Conservation (phyloP, 2,329 filamentous ascomycete species). For the Claviceps sp. region DNA sequence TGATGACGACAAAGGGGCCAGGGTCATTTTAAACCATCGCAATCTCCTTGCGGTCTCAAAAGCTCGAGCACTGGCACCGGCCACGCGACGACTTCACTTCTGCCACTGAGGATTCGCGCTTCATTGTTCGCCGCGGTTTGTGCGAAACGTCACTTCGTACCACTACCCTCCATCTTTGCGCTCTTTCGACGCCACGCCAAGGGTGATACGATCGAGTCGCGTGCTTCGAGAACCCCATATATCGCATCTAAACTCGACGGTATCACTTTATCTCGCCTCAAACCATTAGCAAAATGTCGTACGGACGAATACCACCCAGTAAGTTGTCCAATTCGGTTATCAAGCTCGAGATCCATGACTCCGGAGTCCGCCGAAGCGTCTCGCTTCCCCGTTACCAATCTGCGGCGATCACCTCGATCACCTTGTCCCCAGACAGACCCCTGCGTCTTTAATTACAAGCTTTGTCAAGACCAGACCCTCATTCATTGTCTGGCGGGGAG, state of each 20-base stretch:
- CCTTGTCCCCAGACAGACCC: background rate
- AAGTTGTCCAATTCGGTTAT: background rate
- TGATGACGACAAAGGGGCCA: background rate
- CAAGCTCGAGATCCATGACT: background rate
- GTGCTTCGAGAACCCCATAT: background rate
- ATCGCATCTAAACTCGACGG: background rate
- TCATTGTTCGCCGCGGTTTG: background rate
- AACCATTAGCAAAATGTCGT: slow-evolving; percentile 1
- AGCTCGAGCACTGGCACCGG: background rate
- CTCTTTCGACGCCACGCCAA: background rate
- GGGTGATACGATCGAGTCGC: background rate
- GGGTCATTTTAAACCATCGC: background rate
- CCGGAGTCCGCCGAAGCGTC: background rate
- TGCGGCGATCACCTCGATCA: background rate
- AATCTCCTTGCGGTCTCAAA: background rate
- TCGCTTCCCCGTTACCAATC: background rate
- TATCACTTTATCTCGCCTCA: background rate
- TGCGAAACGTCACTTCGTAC: background rate
- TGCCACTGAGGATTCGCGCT: background rate
- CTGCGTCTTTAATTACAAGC: background rate
- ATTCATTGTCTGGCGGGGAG: background rate
- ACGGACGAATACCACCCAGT: background rate
- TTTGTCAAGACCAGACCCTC: background rate
- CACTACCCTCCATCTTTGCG: background rate
- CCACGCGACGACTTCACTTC: background rate